Evolutionary conservation across 1,284 basidiomycete genomes (phyloP).

Genomic region (Moesziomyces globuligerus): DNA sequence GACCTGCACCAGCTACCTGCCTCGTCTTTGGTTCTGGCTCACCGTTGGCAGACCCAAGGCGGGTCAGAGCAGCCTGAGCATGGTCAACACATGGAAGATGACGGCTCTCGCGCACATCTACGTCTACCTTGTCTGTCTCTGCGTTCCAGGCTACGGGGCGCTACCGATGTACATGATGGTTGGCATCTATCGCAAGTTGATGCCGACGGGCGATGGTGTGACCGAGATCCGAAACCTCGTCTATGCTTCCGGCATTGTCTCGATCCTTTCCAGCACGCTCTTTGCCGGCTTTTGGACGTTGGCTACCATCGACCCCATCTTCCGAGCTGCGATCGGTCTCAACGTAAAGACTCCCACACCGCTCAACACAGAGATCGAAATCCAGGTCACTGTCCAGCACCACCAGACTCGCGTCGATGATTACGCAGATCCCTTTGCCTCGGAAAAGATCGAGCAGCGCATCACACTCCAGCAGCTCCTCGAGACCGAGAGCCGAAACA

Average conservation of each 20-base stretch:
- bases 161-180: constrained; percentile 18
- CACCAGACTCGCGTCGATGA: constrained; percentile 6
- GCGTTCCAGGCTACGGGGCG: constrained; percentile 4
- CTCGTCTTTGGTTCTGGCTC: constrained; percentile 12
- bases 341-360: background rate
- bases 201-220: constrained; percentile 4
- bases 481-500: no score
- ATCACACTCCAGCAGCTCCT: no score
- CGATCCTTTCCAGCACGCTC: constrained; percentile 11
- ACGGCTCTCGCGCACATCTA: constrained; percentile 14
- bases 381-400: constrained; percentile 11
- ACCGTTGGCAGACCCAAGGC: constrained; percentile 9
- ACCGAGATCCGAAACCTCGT: background rate
- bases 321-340: constrained; percentile 27
- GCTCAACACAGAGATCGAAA: constrained; percentile 2
- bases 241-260: background rate
- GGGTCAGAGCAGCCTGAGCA: background rate
- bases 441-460: no score
- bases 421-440: background rate
- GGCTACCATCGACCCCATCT: constrained; percentile 26
- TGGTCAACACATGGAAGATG: constrained; percentile 27
- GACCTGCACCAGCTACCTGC: constrained; percentile 1
- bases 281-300: constrained; percentile 20
- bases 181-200: background rate
- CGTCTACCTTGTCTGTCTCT: background rate